phyloP scores from a whole-genome alignment of 2,329 filamentous ascomycete genomes.

The Stenocarpella maydis region DNA sequence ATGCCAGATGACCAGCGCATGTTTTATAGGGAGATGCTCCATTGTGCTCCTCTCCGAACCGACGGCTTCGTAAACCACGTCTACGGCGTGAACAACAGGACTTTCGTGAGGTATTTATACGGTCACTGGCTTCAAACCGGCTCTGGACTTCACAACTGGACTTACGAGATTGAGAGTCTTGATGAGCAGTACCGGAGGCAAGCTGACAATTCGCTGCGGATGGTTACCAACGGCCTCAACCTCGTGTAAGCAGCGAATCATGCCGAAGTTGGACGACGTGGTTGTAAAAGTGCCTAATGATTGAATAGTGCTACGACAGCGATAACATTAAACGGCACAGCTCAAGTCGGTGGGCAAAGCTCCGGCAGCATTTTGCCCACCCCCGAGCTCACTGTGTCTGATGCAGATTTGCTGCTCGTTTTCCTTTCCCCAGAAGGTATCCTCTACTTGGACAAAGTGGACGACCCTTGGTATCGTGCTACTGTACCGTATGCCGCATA shows the following conservation, averaged over 20 bases:
- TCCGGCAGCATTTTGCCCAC: background rate
- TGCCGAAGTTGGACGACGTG: background rate
- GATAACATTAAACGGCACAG: background rate
- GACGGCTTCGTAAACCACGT: background rate
- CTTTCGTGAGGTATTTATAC: background rate
- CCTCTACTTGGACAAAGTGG: background rate
- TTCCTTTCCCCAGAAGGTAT: background rate
- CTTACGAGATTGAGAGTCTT: background rate
- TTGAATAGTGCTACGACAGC: background rate
- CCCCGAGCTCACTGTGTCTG: background rate
- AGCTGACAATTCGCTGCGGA: background rate
- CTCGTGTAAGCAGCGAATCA: background rate
- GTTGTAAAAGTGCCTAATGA: background rate
- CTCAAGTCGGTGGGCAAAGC: fast-evolving
- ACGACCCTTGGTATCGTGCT: background rate
- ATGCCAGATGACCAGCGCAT: background rate
- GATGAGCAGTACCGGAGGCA: fast-evolving
- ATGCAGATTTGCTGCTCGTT: background rate
- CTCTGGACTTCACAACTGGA: background rate
- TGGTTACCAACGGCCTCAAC: background rate
- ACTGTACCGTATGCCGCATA: fast-evolving
- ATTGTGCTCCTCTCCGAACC: background rate
- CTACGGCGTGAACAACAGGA: background rate
- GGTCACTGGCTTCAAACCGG: background rate
- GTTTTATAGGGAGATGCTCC: background rate